These are phyloP conservation scores for Hymenochaete sp. DNA, from an alignment of 1,284 basidiomycete species.

Conservation along the genomic window DNA sequence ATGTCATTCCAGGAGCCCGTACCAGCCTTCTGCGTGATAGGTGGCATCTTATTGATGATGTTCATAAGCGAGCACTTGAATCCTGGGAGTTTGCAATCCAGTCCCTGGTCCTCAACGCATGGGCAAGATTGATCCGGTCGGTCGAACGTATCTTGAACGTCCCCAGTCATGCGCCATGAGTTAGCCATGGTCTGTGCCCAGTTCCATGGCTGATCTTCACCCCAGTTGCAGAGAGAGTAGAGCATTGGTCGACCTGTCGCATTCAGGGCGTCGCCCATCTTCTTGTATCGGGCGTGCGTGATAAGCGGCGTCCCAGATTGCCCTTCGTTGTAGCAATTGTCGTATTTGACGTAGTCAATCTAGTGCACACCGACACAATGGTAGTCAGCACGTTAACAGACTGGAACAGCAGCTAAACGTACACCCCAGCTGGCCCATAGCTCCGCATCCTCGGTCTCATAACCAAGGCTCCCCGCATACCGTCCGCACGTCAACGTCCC, in stretches of 20 bases:
- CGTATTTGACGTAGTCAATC: conserved; percentile 30
- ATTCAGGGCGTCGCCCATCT: conserved; percentile 40
- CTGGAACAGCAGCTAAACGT: conserved; percentile 21
- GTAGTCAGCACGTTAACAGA: conserved; percentile 12
- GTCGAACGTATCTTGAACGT: conserved; percentile 34
- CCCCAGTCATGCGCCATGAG: conserved; percentile 39
- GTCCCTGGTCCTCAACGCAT: conserved; percentile 26
- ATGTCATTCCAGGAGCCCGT: conserved; percentile 35
- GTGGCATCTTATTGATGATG: conserved; percentile 34
- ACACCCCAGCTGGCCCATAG: conserved; percentile 38
- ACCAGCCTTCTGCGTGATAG: conserved; percentile 33
- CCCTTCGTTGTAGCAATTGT: conserved; percentile 40
- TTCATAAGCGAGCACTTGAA: conserved; percentile 32
- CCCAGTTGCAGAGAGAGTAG: conserved; percentile 43
- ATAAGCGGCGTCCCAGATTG: conserved; percentile 33
- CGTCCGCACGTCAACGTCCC: conserved; percentile 37
- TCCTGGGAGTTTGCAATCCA: conserved; percentile 36
- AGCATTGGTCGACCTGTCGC: conserved; percentile 39
- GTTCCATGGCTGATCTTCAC: conserved; percentile 39
- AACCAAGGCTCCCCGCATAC: conserved; percentile 36
- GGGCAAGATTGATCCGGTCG: conserved; percentile 36
- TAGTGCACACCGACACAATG: conserved; percentile 15
- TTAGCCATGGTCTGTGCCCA: conserved; percentile 39
- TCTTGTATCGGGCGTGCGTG: conserved; percentile 35
- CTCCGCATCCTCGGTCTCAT: conserved; percentile 40